Evolutionary conservation across 345 rosid species (phyloP).

Genomic region (Carallia pectinifolia): DNA sequence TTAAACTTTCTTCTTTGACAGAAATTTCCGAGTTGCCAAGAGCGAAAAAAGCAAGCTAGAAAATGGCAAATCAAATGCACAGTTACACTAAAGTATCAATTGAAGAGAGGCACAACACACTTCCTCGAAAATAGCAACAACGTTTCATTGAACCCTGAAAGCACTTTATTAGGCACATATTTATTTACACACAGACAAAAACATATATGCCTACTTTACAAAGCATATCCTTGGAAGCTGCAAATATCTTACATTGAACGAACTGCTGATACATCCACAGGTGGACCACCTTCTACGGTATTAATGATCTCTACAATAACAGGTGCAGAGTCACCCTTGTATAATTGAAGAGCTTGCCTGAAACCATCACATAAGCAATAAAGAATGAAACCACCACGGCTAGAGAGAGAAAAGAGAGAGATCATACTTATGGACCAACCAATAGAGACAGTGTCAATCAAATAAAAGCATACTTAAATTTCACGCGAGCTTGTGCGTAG

Average conservation of each 20-base stretch:
- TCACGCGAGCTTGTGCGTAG: slow-evolving; percentile 87
- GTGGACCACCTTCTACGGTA: slow-evolving; percentile 95
- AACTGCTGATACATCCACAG: slow-evolving; percentile 85
- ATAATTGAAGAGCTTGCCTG: slow-evolving; percentile 93
- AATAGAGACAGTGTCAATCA: too few species aligned
- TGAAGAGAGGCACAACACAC: too few species aligned
- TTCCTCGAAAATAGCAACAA: too few species aligned
- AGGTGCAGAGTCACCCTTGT: slow-evolving; percentile 72
- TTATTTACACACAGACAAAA: not conserved
- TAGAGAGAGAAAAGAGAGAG: not conserved
- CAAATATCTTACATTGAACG: slow-evolving; percentile 76
- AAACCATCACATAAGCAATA: slow-evolving; percentile 28
- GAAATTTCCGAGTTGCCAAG: too few species aligned
- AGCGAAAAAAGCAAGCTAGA: too few species aligned
- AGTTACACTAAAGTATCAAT: too few species aligned
- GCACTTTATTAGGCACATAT: too few species aligned
- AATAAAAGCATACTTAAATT: slow-evolving; percentile 67
- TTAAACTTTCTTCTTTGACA: too few species aligned
- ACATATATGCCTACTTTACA: not conserved
- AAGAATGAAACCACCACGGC: not conserved
- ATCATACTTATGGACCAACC: not conserved
- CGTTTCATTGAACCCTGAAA: too few species aligned
- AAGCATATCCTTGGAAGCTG: not conserved
- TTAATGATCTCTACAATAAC: slow-evolving; percentile 76
- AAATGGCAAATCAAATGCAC: too few species aligned